Base-by-base conservation (phyloP, 2,329 filamentous ascomycete species). In the Penicillium expansum region DNA sequence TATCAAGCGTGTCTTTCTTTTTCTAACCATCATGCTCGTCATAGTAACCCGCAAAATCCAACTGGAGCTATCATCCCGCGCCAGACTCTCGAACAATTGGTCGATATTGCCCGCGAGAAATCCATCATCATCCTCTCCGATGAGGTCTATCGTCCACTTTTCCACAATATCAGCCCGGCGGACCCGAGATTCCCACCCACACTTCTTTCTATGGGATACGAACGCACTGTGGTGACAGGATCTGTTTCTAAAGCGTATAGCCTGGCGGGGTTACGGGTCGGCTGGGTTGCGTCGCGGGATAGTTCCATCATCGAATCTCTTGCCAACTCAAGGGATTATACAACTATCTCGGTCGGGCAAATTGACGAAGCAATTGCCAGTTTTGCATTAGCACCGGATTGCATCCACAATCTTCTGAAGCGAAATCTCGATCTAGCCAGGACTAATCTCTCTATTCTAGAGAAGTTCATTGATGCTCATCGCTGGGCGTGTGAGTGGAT, bases 181-280 rank as follows among this genome's bases (percentile, higher is more conserved):
- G 79, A 83, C 56, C 64, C 74, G 4, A 80, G 81, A 20, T 82
- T 83, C 55, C 89, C 83, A 2, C 87, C 89, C 0, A 91, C 90
- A 0, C 80, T 87, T 11, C 79, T 92, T 0, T 85, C 88, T 0
- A 77, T 94, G 42, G 87, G 86, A 42, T 94, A 95, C 73, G 76
- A 82, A 3, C 87, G 86, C 55, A 82, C 84, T 22, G 80, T 96
- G 32, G 84, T 85, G 13, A 94, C 90, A 0, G 88, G 91, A 14
- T 92, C 89, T 18, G 85, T 95, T 79, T 93, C 89, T 27, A 96
- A 96, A 75, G 89, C 90, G 0, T 96, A 91, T 74, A 86, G 89
- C 2, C 77, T 96, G 5, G 90, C 91, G 0, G 91, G 92, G 2
- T 86, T 95, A 59, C 86, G 91, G 0, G 75, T 92, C 1, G 92